A percentile compares a stretch with the other conserved stretches of the same genome.
These are phyloP conservation scores for Canariomyces notabilis DNA, from an alignment of 2,329 filamentous ascomycete genomes.

Conservation along the genomic window DNA sequence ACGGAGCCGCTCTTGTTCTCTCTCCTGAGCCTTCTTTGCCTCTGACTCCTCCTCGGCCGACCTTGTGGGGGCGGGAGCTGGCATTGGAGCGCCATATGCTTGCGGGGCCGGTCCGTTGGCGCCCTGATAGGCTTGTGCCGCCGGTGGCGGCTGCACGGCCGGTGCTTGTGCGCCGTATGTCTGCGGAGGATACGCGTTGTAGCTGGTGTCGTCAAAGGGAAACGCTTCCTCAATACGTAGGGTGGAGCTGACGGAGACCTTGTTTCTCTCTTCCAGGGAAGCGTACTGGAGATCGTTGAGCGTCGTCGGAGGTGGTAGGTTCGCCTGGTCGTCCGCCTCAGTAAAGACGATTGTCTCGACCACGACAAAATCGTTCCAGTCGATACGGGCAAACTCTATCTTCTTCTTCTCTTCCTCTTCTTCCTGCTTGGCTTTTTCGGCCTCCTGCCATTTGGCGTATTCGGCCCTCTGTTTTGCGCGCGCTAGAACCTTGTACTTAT, in stretches of 20 bases:
- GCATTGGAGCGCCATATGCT: constrained; percentile 30
- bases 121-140: constrained; percentile 28
- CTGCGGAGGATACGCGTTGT: constrained; percentile 44
- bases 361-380: constrained; percentile 97
- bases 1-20: constrained; percentile 54
- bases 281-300: constrained; percentile 90
- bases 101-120: constrained; percentile 37
- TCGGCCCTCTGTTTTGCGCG: constrained; percentile 82
- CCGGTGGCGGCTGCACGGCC: constrained; percentile 31
- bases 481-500: constrained; percentile 75
- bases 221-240: constrained; percentile 92
- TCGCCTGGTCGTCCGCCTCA: constrained; percentile 77
- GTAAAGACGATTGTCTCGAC: constrained; percentile 93
- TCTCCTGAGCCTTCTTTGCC: constrained; percentile 57
- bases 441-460: constrained; percentile 77
- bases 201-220: constrained; percentile 67
- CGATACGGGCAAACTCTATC: constrained; percentile 73
- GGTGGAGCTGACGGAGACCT: constrained; percentile 75
- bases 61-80: constrained; percentile 30
- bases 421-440: constrained; percentile 83
- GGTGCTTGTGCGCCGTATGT: constrained; percentile 43
- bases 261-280: constrained; percentile 90
- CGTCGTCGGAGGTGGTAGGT: constrained; percentile 83
- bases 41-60: constrained; percentile 57
- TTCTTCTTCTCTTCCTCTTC: constrained; percentile 81